Evolutionary conservation across 2,329 filamentous ascomycete species (phyloP), one percentile per base, ranked within the genome.

Genomic region (Penicillium sp.): DNA sequence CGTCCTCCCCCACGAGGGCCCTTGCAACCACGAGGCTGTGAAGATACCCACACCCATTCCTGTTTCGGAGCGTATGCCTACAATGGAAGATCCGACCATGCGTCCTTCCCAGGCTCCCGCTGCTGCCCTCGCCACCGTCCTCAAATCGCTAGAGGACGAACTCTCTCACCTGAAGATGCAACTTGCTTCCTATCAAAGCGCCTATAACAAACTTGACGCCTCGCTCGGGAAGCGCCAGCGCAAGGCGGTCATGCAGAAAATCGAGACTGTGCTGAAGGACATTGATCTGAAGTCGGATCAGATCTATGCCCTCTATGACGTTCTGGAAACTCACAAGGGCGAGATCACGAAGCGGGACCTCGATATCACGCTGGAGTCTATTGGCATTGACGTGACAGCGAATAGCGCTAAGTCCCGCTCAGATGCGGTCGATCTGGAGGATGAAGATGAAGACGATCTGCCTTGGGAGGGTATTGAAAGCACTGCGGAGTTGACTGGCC

Each of bases 281-380:
- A 85, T 92, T 26, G 89, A 93, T 70, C 83, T 84, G 70, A 92
- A 93, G 76, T 87, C 87, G 28, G 89, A 91, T 63, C 90, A 93
- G 75, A 88, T 96, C 45, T 96, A 96, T 77, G 85, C 86, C 45
- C 81, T 96, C 14, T 91, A 93, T 68, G 92, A 96, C 73, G 91
- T 95, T 1, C 81, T 95, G 0, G 91, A 94, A 73, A 91, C 90
- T 78, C 82, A 83, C 2, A 87, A 87, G 0, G 84, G 86, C 70
- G 81, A 84, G 65, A 88, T 90, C 83, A 84, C 80, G 0, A 83
- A 85, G 66, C 83, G 86, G 22, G 84, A 87, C 68, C 80, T 89
- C 46, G 87, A 90, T 68, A 81, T 87, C 68, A 91, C 88, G 0
- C 81, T 91, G 14, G 71, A 79, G 54, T 78, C 75, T 2, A 78